Percentiles rank a stretch among this genome's conserved stretches.
Evolutionary conservation across 345 rosid genomes (phyloP).

Genomic region (Salix dunnii): DNA sequence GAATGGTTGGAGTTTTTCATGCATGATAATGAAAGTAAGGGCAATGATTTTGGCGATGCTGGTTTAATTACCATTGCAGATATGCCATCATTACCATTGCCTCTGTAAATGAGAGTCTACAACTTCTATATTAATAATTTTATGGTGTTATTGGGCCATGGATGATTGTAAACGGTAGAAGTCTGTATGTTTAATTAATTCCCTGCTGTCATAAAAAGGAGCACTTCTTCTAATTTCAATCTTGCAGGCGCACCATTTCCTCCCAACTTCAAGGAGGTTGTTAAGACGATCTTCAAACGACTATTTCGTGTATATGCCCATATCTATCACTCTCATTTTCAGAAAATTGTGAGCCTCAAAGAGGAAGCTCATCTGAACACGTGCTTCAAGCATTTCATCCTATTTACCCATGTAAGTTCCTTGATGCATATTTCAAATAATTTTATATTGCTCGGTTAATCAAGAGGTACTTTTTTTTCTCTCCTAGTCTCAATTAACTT

Average conservation of each 20-base stretch:
- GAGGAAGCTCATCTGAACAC: constrained; percentile 99
- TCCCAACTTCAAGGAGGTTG: constrained; percentile 90
- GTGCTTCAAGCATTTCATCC: constrained; percentile 96
- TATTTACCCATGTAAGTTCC: constrained; percentile 84
- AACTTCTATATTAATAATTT: no score
- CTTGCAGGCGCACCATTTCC: constrained; percentile 93
- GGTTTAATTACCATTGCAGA: not conserved
- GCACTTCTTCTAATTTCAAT: constrained; percentile 1
- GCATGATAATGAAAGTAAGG: not conserved
- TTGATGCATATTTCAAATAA: not conserved
- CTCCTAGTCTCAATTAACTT: no score
- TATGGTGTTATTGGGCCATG: no score
- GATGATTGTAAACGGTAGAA: no score
- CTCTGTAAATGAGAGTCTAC: no score
- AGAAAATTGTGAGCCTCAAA: constrained; percentile 96
- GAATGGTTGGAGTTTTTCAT: not conserved
- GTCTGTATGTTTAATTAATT: not conserved
- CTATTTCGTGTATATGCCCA: constrained; percentile 97
- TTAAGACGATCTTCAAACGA: constrained; percentile 91
- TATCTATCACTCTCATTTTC: constrained; percentile 94
- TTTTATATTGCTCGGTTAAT: no score
- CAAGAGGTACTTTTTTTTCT: no score
- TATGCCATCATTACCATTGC: no score
- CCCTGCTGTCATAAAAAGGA: not conserved
- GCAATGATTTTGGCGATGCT: not conserved